Evolutionary conservation across 305 asterid species (phyloP).

Genomic region (Euphrasia arctica): DNA sequence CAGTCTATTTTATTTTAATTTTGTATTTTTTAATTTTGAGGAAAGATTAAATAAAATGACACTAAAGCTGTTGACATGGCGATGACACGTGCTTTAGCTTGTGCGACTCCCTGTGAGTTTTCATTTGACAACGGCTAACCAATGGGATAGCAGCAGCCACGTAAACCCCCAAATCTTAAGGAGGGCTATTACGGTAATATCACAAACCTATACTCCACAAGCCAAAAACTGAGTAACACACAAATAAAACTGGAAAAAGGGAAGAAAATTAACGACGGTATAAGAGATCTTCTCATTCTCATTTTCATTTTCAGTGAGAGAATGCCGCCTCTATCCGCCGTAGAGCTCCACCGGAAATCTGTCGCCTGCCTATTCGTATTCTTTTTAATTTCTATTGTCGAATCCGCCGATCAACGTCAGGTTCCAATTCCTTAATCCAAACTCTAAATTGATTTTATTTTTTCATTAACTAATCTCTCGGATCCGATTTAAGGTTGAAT

Average conservation of each 20-base stretch:
- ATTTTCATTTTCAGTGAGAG: conserved; percentile 12
- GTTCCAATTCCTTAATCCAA: conserved; percentile 2
- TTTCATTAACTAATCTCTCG: background rate
- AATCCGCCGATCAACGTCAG: conserved; percentile 35
- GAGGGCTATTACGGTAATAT: conserved; percentile 28
- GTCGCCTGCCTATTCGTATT: conserved; percentile 34
- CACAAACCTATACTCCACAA: background rate
- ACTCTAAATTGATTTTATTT: background rate
- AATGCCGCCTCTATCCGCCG: conserved; percentile 38
- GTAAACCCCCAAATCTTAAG: conserved; percentile 21
- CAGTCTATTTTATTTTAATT: too few relatives aligned
- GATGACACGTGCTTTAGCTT: too few relatives aligned
- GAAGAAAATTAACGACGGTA: background rate
- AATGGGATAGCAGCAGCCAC: conserved; percentile 25
- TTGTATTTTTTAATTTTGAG: too few relatives aligned
- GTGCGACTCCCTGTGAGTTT: too few relatives aligned
- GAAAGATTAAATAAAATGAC: too few relatives aligned
- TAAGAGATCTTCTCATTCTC: background rate
- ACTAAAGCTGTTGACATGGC: too few relatives aligned
- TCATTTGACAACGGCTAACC: conserved; percentile 16
- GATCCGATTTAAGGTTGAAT: conserved; percentile 33
- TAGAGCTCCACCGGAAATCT: conserved; percentile 13
- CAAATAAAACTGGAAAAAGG: background rate
- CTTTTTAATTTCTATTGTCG: conserved; percentile 25
- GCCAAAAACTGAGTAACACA: background rate